A percentile compares a stretch with the other conserved stretches of the same genome.
Conservation (phyloP, 768 basidiomycete species). For the Serendipita sp. region DNA sequence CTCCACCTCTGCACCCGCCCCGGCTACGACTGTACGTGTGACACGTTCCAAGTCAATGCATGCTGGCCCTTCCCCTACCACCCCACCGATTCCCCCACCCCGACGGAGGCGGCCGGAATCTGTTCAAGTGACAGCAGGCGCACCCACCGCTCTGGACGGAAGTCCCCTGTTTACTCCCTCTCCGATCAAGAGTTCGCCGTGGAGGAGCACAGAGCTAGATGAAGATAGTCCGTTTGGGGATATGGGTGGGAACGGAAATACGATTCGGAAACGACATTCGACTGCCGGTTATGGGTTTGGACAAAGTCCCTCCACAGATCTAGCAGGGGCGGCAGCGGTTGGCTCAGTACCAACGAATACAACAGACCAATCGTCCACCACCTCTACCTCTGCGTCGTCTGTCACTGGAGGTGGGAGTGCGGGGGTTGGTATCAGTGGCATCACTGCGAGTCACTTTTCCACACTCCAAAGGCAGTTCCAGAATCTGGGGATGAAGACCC, state of each 20-base stretch:
- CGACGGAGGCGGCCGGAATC: background rate
- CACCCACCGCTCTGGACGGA: background rate
- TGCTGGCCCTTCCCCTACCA: background rate
- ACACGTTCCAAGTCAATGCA: background rate
- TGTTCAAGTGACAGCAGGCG: background rate
- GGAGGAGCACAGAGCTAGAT: background rate
- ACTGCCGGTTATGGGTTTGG: background rate
- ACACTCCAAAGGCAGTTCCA: background rate
- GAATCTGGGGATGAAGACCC: background rate
- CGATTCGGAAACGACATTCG: background rate
- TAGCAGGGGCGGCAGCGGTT: too few relatives aligned
- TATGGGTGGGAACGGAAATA: background rate
- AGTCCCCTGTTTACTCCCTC: background rate
- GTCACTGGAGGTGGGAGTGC: background rate
- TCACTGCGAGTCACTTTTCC: background rate
- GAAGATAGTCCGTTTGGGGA: background rate
- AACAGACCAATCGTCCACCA: background rate
- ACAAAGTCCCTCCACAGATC: background rate
- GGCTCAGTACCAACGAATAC: too few relatives aligned
- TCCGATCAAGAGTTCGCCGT: background rate
- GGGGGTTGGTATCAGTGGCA: background rate
- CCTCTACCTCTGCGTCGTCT: background rate
- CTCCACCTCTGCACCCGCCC: background rate
- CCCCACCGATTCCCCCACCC: conserved; percentile 5
- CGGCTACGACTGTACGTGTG: background rate